phyloP scores from a whole-genome alignment of 331 rosid species.

The Pyracantha coccinea region DNA sequence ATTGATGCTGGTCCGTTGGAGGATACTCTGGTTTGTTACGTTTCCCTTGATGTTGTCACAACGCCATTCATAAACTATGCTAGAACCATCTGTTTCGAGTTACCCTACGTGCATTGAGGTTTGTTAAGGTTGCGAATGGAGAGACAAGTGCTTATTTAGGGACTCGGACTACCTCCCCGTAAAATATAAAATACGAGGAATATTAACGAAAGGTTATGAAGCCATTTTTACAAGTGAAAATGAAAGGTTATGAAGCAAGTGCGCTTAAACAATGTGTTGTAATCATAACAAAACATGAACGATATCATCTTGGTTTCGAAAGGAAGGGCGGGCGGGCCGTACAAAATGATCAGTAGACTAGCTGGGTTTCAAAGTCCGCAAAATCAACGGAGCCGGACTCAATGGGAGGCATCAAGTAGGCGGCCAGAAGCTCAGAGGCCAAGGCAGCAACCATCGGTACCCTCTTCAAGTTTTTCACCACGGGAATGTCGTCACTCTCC shows the following conservation, averaged over 20 bases:
- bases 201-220: neutral
- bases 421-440: constrained; percentile 77
- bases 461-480: constrained; percentile 93
- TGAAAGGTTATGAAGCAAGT: neutral
- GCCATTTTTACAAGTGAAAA: neutral
- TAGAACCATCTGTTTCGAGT: neutral
- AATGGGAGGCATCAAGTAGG: constrained; percentile 88
- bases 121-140: no score
- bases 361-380: constrained; percentile 78
- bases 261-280: neutral
- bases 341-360: constrained; percentile 63
- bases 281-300: neutral
- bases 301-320: neutral
- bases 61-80: neutral
- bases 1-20: neutral
- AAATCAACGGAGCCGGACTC: constrained; percentile 94
- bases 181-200: no score
- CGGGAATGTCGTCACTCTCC: constrained; percentile 45
- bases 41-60: neutral
- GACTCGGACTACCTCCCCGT: no score
- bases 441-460: constrained; percentile 77
- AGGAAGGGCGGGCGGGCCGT: neutral
- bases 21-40: neutral
- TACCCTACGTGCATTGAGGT: no score
- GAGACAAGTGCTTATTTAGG: no score